Conservation (phyloP, 441 rosid species). For the Populus tomentosa region DNA sequence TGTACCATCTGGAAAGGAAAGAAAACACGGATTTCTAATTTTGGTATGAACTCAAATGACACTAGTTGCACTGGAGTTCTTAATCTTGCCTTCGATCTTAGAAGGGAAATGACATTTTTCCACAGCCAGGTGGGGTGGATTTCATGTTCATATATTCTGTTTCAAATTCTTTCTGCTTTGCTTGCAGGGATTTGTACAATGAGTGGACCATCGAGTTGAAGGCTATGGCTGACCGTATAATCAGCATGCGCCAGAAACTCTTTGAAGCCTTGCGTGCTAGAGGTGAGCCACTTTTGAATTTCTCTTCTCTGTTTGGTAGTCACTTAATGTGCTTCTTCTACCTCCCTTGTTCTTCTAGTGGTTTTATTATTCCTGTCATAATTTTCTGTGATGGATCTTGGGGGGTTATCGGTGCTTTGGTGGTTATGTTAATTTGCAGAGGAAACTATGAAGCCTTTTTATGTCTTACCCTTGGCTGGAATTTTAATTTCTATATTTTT, state of each 20-base stretch:
- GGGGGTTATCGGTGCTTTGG: not conserved
- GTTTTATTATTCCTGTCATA: not conserved
- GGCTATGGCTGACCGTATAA: slow-evolving; percentile 94
- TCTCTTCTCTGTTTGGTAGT: not conserved
- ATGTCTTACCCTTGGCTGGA: not conserved
- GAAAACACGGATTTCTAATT: not conserved
- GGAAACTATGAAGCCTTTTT: not conserved
- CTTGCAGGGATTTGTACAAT: slow-evolving; percentile 53
- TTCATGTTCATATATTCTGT: not conserved
- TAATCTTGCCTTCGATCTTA: not conserved
- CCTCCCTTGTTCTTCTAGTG: not conserved
- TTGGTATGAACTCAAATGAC: not conserved
- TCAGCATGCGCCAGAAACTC: slow-evolving; percentile 77
- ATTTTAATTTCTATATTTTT: not conserved
- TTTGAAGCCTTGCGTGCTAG: slow-evolving; percentile 59
- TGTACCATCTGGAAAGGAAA: not conserved
- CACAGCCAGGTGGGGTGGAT: not conserved
- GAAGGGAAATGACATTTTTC: not conserved
- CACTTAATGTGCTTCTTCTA: not conserved
- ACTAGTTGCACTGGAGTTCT: not conserved
- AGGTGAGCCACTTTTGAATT: slow-evolving; percentile 33
- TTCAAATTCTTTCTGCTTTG: not conserved
- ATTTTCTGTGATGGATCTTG: not conserved
- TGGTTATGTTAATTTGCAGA: not conserved
- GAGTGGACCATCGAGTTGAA: slow-evolving; percentile 92